Base-by-base conservation (phyloP, 352 stramenopile species). In the Ophiocytium majus region DNA sequence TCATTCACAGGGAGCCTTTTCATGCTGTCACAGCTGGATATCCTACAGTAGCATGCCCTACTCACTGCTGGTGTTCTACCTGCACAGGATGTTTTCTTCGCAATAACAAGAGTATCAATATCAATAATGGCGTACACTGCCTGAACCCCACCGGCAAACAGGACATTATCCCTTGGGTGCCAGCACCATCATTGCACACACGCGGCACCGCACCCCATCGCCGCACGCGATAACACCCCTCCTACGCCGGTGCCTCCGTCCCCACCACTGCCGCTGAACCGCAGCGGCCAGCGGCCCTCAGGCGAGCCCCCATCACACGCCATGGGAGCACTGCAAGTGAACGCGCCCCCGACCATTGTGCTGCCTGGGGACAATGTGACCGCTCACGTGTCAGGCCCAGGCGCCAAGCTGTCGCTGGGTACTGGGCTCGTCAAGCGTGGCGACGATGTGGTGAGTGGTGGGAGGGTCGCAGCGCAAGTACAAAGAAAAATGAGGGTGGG, bases 331-430 rank as follows among this genome's bases (percentile, higher is more conserved):
- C 32, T 78, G 5, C 5, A 43, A 43, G 66, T 78, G 5, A 17
- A 14, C 35, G 5, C 32, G 35, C 32, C 5, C 32, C 34, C 84
- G 0, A 74, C 34, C 9, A 63, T 88, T 31, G 81, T 84, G 32
- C 84, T 88, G 5, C 84, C 84, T 0, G 84, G 84, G 28, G 84
- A 88, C 80, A 82, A 83, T 32, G 84, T 88, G 28, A 88, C 84
- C 1, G 80, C 86, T 19, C 33, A 71, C n/a, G 79, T 57, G n/a
- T 86, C 81, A 0, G 71, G 71, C 28, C 66, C 81, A 34, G 84
- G 66, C 0, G 81, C 19, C 31, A 88, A 49, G 50, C 49, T 88
- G 10, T 31, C 50, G 31, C 74, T 88, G 19, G 84, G 84, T 10
- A 57, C 80, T 35, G 84, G 84, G 1, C 63, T 88, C 35, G 71